Conservation (phyloP, 2,329 filamentous ascomycete genomes). For the Nakataea oryzae region DNA sequence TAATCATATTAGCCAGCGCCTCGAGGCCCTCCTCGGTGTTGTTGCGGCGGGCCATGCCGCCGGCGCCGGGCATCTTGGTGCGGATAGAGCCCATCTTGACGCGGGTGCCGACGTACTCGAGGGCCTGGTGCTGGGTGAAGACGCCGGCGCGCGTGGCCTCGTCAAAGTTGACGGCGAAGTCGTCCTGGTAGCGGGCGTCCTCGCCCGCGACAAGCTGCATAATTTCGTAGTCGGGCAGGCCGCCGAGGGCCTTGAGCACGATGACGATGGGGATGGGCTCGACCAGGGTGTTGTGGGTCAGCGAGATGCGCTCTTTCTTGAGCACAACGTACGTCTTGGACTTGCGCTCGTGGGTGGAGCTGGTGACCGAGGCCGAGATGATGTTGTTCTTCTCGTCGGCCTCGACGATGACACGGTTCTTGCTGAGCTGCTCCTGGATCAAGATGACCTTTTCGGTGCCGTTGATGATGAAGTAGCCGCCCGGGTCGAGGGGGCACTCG, state of each 20-base stretch:
- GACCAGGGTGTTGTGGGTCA: slow-evolving; percentile 86
- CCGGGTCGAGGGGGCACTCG: slow-evolving; percentile 91
- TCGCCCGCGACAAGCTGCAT: slow-evolving; percentile 81
- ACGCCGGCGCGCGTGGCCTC: slow-evolving; percentile 76
- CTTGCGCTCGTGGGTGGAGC: slow-evolving; percentile 94
- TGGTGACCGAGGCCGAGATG: slow-evolving; percentile 91
- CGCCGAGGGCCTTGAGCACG: slow-evolving; percentile 83
- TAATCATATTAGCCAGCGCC: slow-evolving; percentile 82
- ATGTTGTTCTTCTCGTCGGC: slow-evolving; percentile 84
- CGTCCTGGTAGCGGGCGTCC: slow-evolving; percentile 83
- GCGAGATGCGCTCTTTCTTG: slow-evolving; percentile 83
- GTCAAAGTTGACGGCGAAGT: slow-evolving; percentile 92
- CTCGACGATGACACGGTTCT: slow-evolving; percentile 97
- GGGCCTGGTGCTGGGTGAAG: slow-evolving; percentile 86
- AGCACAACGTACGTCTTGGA: slow-evolving; percentile 94
- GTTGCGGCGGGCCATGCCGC: slow-evolving; percentile 52
- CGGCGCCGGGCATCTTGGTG: slow-evolving; percentile 37
- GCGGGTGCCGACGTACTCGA: slow-evolving; percentile 81
- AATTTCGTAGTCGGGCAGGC: slow-evolving; percentile 91
- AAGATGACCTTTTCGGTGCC: slow-evolving; percentile 98
- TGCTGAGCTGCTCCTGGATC: slow-evolving; percentile 96
- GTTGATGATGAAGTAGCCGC: slow-evolving; percentile 95
- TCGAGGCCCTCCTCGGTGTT: slow-evolving; percentile 88
- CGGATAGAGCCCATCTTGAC: slow-evolving; percentile 63
- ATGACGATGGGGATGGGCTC: slow-evolving; percentile 95